A percentile compares a stretch with the other conserved stretches of the same genome.
These are phyloP conservation scores for Antrodiella citrinella DNA, from an alignment of 768 basidiomycete species.

Conservation along the genomic window DNA sequence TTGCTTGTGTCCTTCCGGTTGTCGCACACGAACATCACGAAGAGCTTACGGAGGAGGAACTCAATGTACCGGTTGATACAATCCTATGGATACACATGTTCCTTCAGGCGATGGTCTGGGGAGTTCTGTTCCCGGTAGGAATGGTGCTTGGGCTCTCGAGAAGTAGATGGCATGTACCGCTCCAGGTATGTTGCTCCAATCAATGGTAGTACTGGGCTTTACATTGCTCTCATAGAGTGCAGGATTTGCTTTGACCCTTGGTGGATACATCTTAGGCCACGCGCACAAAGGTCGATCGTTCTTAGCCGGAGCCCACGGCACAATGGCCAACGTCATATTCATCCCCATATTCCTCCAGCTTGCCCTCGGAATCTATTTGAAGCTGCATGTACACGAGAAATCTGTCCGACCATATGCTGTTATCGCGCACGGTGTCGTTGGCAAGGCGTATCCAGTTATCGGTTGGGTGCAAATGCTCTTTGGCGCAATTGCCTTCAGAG, in stretches of 20 bases:
- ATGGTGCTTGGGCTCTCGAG: conserved; percentile 71
- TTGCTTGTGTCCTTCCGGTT: conserved; percentile 15
- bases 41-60: conserved; percentile 52
- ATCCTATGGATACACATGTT: conserved; percentile 80
- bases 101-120: conserved; percentile 77
- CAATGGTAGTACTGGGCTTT: no score
- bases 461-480: conserved; percentile 90
- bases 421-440: conserved; percentile 64
- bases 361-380: conserved; percentile 78
- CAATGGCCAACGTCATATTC: conserved; percentile 57
- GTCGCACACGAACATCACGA: conserved; percentile 60
- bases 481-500: conserved; percentile 64
- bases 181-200: conserved; percentile 47
- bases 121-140: conserved; percentile 76
- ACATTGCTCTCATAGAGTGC: conserved; percentile 34
- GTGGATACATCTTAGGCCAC: conserved; percentile 78
- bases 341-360: conserved; percentile 62
- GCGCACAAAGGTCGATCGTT: conserved; percentile 79
- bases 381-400: conserved; percentile 81
- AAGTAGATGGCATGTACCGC: conserved; percentile 86
- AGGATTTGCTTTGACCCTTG: conserved; percentile 61
- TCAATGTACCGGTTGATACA: conserved; percentile 60
- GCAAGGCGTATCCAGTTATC: conserved; percentile 75
- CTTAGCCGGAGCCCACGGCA: conserved; percentile 63
- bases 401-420: conserved; percentile 68